Conservation (phyloP, 2,329 filamentous ascomycete genomes). For the Pseudogymnoascus destructans region DNA sequence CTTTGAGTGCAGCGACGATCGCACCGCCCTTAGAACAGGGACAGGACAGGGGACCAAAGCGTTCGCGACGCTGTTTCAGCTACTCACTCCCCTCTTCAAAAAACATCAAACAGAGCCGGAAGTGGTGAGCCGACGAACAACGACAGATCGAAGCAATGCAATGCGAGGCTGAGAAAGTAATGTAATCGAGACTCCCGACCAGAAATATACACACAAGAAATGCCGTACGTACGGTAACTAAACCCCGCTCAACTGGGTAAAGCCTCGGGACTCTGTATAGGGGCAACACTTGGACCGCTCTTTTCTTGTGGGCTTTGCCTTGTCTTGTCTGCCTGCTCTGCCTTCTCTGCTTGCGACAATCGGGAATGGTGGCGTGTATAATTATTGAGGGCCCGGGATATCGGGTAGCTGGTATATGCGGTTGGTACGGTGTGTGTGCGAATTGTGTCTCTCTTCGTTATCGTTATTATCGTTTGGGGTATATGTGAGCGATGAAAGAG, state of each 20-base stretch:
- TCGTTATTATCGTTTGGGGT: background rate
- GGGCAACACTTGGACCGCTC: background rate
- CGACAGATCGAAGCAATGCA: background rate
- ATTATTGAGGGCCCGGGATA: background rate
- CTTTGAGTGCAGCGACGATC: background rate
- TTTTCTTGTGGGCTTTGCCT: background rate
- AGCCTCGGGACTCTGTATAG: background rate
- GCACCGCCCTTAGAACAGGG: background rate
- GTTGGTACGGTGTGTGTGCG: background rate
- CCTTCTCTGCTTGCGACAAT: background rate
- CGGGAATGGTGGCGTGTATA: background rate
- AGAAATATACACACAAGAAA: background rate
- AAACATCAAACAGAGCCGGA: background rate
- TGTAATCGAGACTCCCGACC: too few relatives aligned
- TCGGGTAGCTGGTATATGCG: background rate
- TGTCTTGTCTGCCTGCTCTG: background rate
- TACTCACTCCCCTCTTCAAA: background rate
- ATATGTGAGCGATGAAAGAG: conserved; percentile 2
- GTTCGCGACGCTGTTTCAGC: background rate
- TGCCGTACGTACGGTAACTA: background rate
- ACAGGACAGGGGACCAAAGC: background rate
- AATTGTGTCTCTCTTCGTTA: background rate
- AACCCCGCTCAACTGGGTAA: background rate
- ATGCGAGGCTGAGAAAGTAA: background rate
- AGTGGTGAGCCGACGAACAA: background rate